Evolutionary conservation across 768 basidiomycete genomes (phyloP).

Genomic region (Auriscalpium orientale): DNA sequence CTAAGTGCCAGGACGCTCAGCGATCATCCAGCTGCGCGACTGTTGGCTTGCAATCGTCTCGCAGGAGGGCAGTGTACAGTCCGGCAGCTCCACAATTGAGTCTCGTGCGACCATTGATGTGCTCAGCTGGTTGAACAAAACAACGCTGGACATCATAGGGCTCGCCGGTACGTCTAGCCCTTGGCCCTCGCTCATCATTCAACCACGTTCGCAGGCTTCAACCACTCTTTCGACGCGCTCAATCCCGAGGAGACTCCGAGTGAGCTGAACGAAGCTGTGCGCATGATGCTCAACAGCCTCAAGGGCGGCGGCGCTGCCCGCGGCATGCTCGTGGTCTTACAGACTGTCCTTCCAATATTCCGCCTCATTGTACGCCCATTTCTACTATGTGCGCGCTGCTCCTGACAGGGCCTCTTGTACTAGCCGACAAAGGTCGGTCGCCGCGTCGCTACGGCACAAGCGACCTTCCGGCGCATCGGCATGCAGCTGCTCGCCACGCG

Average conservation of each 20-base stretch:
- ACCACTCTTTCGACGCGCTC: constrained; percentile 29
- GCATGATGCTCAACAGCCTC: constrained; percentile 27
- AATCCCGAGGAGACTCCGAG: constrained; percentile 18
- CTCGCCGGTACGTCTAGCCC: constrained; percentile 1
- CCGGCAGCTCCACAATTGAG: neutral
- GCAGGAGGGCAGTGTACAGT: neutral
- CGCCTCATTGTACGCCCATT: constrained; percentile 29
- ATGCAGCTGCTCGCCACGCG: constrained; percentile 40
- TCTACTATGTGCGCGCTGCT: neutral
- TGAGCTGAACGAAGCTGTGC: constrained; percentile 27
- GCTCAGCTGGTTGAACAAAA: neutral
- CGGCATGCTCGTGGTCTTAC: constrained; percentile 23
- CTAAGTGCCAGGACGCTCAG: neutral
- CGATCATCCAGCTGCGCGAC: neutral
- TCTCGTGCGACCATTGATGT: neutral
- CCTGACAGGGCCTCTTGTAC: neutral
- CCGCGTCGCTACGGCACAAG: constrained; percentile 20
- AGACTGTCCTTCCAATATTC: constrained; percentile 29
- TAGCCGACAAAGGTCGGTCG: neutral
- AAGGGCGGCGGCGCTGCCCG: too few species aligned
- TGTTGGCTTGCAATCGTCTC: neutral
- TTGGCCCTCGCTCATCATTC: too few species aligned
- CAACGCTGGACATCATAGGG: neutral
- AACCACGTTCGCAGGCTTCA: constrained; percentile 26
- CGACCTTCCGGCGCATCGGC: constrained; percentile 44